Evolutionary conservation across 139 green algal species (phyloP), one percentile per base, ranked within the genome.

Genomic region (Limnomonas spitsbergensis): DNA sequence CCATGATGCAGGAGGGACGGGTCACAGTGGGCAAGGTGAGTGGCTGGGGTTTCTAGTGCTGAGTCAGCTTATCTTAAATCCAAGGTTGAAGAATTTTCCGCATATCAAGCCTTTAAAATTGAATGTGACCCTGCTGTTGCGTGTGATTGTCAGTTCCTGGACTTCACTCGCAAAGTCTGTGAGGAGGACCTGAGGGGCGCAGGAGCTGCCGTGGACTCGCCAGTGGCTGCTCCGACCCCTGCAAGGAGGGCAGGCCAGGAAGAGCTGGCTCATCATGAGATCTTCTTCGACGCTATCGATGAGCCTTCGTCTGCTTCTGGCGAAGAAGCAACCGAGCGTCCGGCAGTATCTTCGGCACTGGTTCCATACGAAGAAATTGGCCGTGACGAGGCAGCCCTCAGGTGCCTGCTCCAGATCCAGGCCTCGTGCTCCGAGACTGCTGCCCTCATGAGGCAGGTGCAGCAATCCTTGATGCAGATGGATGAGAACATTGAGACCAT

Each of bases 391-490:
- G 56, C 73, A 2, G 76, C 76, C 38, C 38, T 78, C 4, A n/a
- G 53, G 2, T 83, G 78, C 39, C n/a, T 83, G 24, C 38, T 61
- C 3, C 53, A 79, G 32, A 83, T 83, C 53, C 78, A 79, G 38
- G 26, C 70, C 2, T 69, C 32, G 42, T 74, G 32, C 31, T 29
- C 70, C 2, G 53, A 83, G 1, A 79, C 54, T 3, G 70, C 70
- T 0, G 4, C 1, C 4, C 68, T 9, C n/a, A 35, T 79, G 39
- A 42, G 69, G 24, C 37, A 7, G 3, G 36, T 82, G 35, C 66
- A 87, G 53, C 69, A 82, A 54, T 53, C 78, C 39, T 26, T 80
- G 6, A 40, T 56, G 32, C 81, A 78, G n/a, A 87, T 86, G 61
- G 72, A 78, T 42, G 42, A 83, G 38, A 80, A 77, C 68, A 77